Conservation (phyloP, 2,329 filamentous ascomycete genomes). For the Dactylellina leptospora region DNA sequence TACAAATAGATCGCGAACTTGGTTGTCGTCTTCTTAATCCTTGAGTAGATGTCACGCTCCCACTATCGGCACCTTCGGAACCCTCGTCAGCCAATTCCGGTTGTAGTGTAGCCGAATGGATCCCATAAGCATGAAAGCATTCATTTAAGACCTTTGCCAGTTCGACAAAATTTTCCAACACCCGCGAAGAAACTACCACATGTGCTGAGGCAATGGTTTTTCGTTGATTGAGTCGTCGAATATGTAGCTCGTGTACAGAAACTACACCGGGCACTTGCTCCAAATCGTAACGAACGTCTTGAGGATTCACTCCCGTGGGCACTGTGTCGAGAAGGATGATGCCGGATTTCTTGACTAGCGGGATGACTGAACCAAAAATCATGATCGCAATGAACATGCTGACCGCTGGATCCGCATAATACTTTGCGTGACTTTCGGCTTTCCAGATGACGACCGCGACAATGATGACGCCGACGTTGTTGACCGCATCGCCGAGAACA, state of each 20-base stretch:
- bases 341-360: slow-evolving; percentile 71
- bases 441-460: slow-evolving; percentile 76
- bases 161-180: slow-evolving; percentile 68
- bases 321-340: slow-evolving; percentile 74
- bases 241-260: slow-evolving; percentile 75
- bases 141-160: slow-evolving; percentile 71
- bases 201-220: slow-evolving; percentile 76
- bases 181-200: slow-evolving; percentile 69
- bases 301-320: slow-evolving; percentile 68
- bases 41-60: slow-evolving; percentile 42
- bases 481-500: slow-evolving; percentile 75
- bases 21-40: slow-evolving; percentile 54
- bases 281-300: slow-evolving; percentile 74
- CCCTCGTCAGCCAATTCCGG: slow-evolving; percentile 65
- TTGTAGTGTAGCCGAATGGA: slow-evolving; percentile 76
- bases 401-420: slow-evolving; percentile 76
- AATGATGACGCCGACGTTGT: slow-evolving; percentile 78
- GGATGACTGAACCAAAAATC: slow-evolving; percentile 72
- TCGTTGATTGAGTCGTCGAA: slow-evolving; percentile 76
- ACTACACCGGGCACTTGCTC: slow-evolving; percentile 73
- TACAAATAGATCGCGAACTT: slow-evolving; percentile 51
- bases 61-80: slow-evolving; percentile 35
- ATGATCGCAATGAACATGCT: slow-evolving; percentile 76
- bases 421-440: slow-evolving; percentile 67
- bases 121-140: slow-evolving; percentile 76